These are phyloP conservation scores for Metschnikowia lachancei DNA, from an alignment of 805 yeast genomes.

Conservation along the genomic window DNA sequence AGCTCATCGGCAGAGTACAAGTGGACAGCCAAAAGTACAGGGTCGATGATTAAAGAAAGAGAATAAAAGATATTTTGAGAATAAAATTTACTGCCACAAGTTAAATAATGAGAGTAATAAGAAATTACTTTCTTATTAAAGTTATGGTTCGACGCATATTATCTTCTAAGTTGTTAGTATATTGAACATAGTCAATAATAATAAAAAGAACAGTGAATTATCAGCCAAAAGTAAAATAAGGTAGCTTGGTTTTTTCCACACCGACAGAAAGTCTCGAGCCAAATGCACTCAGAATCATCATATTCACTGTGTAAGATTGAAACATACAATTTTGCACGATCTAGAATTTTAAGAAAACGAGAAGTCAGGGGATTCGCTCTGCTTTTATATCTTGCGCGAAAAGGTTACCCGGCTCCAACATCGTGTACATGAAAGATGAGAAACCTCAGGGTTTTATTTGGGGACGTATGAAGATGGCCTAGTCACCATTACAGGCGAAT, in stretches of 20 bases:
- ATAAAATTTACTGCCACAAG: too few species aligned
- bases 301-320: conserved; percentile 22
- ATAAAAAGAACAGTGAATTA: conserved; percentile 6
- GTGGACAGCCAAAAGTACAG: too few species aligned
- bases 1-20: too few species aligned
- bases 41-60: too few species aligned
- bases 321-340: conserved; percentile 11
- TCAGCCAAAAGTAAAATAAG: conserved; percentile 51
- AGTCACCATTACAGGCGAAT: too few species aligned
- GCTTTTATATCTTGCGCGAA: conserved; percentile 10
- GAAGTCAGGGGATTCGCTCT: background rate
- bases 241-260: conserved; percentile 99
- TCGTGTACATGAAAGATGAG: background rate
- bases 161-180: conserved; percentile 12
- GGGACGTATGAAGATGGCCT: too few species aligned
- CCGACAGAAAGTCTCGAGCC: conserved; percentile 97
- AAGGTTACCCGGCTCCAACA: conserved; percentile 10
- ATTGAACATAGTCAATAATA: background rate
- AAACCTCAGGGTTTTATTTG: conserved; percentile 1
- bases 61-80: too few species aligned
- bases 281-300: conserved; percentile 98
- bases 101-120: too few species aligned
- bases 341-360: background rate
- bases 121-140: too few species aligned
- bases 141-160: too few species aligned